These are phyloP conservation scores for Alternaria sp. DNA, from an alignment of 2,329 filamentous ascomycete species.

Conservation along the genomic window DNA sequence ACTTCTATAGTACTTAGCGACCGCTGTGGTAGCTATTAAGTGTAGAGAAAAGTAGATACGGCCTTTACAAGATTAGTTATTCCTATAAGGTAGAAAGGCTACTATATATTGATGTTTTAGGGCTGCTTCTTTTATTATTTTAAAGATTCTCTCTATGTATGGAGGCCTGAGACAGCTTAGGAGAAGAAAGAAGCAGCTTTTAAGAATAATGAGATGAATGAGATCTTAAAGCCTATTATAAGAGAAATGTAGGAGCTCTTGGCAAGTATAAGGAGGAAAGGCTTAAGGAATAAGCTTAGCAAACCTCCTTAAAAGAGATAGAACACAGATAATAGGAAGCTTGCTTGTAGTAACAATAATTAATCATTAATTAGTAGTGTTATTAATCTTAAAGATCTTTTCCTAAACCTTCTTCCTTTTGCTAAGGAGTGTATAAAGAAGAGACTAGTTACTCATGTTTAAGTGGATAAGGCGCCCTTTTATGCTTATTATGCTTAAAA, in stretches of 20 bases:
- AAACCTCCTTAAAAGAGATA: conserved; percentile 15
- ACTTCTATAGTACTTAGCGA: no score
- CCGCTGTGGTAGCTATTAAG: conserved; percentile 9
- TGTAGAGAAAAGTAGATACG: conserved; percentile 19
- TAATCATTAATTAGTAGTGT: conserved; percentile 17
- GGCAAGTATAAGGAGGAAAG: neutral
- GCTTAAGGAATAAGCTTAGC: conserved; percentile 12
- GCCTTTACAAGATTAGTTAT: conserved; percentile 18
- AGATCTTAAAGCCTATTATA: conserved; percentile 18
- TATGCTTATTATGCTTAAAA: conserved; percentile 11
- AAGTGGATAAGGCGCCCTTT: conserved; percentile 25
- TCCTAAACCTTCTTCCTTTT: conserved; percentile 22
- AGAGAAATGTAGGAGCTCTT: conserved; percentile 17
- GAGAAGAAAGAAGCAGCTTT: conserved; percentile 9
- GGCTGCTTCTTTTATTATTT: neutral
- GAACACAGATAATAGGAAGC: conserved; percentile 20
- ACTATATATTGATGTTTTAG: conserved; percentile 10
- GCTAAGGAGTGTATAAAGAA: conserved; percentile 17
- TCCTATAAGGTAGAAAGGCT: conserved; percentile 20
- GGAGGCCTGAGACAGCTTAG: conserved; percentile 8
- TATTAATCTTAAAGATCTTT: conserved; percentile 17
- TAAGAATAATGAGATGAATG: conserved; percentile 17
- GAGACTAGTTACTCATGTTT: conserved; percentile 13
- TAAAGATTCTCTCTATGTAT: conserved; percentile 14
- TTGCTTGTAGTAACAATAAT: conserved; percentile 14